Base-by-base conservation (phyloP, 768 basidiomycete genomes). In the Boletus vermiculosoides region DNA sequence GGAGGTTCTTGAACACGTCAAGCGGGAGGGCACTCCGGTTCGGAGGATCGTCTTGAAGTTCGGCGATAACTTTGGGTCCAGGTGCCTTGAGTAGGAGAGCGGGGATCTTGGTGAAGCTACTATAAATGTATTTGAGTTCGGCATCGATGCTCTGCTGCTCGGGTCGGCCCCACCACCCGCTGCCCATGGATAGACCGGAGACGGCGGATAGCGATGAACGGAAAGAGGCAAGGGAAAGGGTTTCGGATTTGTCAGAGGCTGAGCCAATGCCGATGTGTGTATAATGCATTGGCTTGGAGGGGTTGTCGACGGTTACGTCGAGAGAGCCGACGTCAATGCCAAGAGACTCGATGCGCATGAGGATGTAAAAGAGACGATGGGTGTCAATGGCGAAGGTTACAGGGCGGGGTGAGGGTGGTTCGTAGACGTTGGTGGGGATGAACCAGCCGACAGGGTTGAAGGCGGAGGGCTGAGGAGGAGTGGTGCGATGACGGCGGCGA, bases 71-170 rank as follows among this genome's bases (percentile, higher is more conserved):
- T 54, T 83, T 84, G 47, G 79, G 78, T 45, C 82, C 82, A 0
- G 90, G 88, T 2, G 86, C 79, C 57, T 77, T 80, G 54, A 95
- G 73, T 8, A 78, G 74, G 39, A 96, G 77, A 1, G 92, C 87
- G 16, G 94, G 94, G 0, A 97, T 77, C 73, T 90, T 93, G 44
- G 92, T 97, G 76, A 96, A 92, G 68, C 86, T 83, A 69, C 92
- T 92, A 76, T 86, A 96, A 59, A 95, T 80, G 71, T 86, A 92
- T 69, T 85, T 93, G 70, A 96, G 84, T 65, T 93, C 89, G 3
- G 77, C 68, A 54, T 94, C 88, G 61, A 89, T 73, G 57, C 68
- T 80, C 12, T 80, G 82, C 37, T 81, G 82, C 55, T 84, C 80
- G 6, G 80, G 68, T 57, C 78, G 76, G 44, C 79, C 74, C 89